Conservation (phyloP, 2,329 filamentous ascomycete genomes). For the Xylariales sp. region DNA sequence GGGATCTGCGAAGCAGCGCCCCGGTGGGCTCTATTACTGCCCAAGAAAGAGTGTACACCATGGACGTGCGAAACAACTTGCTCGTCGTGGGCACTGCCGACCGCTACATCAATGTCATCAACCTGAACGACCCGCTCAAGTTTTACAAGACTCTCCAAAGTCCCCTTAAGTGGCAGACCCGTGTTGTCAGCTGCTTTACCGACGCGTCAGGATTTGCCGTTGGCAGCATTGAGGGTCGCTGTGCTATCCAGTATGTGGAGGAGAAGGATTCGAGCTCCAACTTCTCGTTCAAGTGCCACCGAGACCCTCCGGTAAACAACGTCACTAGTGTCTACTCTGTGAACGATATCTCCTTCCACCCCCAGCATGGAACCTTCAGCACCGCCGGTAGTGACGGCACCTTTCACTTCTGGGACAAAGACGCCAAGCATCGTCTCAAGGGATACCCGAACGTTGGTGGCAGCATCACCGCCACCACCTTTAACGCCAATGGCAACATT, state of each 20-base stretch:
- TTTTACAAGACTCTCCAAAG: slow-evolving; percentile 97
- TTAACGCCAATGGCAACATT: slow-evolving; percentile 79
- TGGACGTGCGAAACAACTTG: slow-evolving; percentile 86
- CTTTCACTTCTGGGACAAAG: slow-evolving; percentile 96
- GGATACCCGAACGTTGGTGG: slow-evolving; percentile 82
- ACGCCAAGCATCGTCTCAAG: slow-evolving; percentile 83
- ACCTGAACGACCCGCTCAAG: slow-evolving; percentile 79
- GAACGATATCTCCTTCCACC: slow-evolving; percentile 97
- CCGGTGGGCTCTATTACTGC: slow-evolving; percentile 62
- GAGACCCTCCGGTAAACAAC: slow-evolving; percentile 71
- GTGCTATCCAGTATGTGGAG: slow-evolving; percentile 97
- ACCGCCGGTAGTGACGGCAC: slow-evolving; percentile 94
- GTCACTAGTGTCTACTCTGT: slow-evolving; percentile 88
- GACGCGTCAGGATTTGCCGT: slow-evolving; percentile 91
- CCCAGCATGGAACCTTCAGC: slow-evolving; percentile 94
- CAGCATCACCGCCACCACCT: slow-evolving; percentile 86
- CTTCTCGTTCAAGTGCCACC: slow-evolving; percentile 99
- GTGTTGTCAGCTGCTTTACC: slow-evolving; percentile 90
- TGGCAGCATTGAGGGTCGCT: slow-evolving; percentile 92
- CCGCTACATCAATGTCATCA: slow-evolving; percentile 92
- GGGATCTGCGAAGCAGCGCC: slow-evolving; percentile 68
- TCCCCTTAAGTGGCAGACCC: slow-evolving; percentile 96
- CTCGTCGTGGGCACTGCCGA: slow-evolving; percentile 92
- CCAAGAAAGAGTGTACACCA: slow-evolving; percentile 80
- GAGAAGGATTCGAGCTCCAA: slow-evolving; percentile 91